phyloP scores from a whole-genome alignment of 2,329 filamentous ascomycete genomes.

The Epichloe brachyelytri region DNA sequence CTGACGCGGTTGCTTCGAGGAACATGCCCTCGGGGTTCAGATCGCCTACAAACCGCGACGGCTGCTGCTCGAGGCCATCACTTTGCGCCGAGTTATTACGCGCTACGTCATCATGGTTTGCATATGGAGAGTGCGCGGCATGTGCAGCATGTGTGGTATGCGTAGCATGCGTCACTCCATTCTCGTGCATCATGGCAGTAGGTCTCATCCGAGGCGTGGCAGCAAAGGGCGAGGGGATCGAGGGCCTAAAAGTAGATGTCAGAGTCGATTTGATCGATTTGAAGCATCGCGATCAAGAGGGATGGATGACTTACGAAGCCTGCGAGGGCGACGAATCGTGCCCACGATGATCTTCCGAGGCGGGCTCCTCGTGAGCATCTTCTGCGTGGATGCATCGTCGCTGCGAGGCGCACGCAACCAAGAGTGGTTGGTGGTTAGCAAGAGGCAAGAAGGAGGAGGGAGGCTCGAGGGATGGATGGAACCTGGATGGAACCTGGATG shows the following conservation, averaged over 20 bases:
- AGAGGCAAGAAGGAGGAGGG: background rate
- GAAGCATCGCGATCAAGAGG: background rate
- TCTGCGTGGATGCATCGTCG: conserved; percentile 32
- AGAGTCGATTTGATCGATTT: background rate
- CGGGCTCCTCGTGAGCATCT: conserved; percentile 18
- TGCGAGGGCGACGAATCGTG: conserved; percentile 17
- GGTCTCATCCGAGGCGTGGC: conserved; percentile 1
- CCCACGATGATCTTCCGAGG: conserved; percentile 13
- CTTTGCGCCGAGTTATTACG: background rate
- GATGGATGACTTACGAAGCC: conserved; percentile 14
- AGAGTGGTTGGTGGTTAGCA: conserved; percentile 4
- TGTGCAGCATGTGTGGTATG: background rate
- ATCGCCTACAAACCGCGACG: conserved; percentile 42
- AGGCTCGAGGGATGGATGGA: background rate
- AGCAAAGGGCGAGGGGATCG: background rate
- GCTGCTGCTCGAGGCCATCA: conserved; percentile 9
- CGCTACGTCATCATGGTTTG: background rate
- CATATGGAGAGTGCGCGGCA: background rate
- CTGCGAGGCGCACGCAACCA: conserved; percentile 13
- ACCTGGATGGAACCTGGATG: conserved; percentile 23
- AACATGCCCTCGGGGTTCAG: conserved; percentile 48
- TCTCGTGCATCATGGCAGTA: background rate
- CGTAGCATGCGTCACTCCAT: background rate
- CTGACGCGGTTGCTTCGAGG: conserved; percentile 35
- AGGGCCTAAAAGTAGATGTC: background rate